A percentile compares a stretch with the other conserved stretches of the same genome.
Conservation (phyloP, 495 filamentous ascomycete species). For the Penicillium ucsense region DNA sequence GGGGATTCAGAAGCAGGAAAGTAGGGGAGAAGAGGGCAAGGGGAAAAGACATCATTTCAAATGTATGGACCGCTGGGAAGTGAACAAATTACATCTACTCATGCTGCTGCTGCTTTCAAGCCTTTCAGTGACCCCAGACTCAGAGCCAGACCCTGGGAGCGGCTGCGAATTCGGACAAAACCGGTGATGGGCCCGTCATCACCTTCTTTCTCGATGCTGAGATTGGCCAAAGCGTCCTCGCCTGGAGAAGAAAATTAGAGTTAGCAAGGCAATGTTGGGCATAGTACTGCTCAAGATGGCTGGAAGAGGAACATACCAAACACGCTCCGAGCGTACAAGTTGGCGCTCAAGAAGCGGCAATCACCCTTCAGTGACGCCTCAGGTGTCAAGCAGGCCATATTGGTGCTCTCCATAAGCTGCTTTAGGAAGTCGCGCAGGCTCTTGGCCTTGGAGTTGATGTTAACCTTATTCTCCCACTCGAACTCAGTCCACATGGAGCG, state of each 20-base stretch:
- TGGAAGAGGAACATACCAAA: constrained; percentile 63
- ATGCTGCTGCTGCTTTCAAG: constrained; percentile 52
- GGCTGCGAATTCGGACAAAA: constrained; percentile 97
- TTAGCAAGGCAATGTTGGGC: background rate
- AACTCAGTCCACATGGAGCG: constrained; percentile 99
- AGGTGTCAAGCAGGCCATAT: constrained; percentile 96
- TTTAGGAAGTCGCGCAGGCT: constrained; percentile 84
- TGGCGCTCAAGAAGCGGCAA: constrained; percentile 95
- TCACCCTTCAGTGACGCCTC: constrained; percentile 95
- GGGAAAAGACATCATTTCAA: constrained; percentile 20
- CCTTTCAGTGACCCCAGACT: constrained; percentile 94
- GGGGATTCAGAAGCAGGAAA: constrained; percentile 11
- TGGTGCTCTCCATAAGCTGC: constrained; percentile 93
- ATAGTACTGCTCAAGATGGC: constrained; percentile 2
- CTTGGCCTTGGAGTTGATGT: constrained; percentile 97
- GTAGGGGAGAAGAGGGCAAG: constrained; percentile 7
- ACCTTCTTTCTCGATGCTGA: constrained; percentile 96
- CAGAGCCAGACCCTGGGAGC: constrained; percentile 89
- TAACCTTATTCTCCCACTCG: constrained; percentile 99
- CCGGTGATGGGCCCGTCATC: constrained; percentile 93
- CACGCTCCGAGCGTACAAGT: constrained; percentile 93
- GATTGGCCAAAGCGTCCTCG: constrained; percentile 95
- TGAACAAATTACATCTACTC: constrained; percentile 20
- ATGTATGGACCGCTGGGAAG: constrained; percentile 19
- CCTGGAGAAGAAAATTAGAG: constrained; percentile 47